Conservation (phyloP, 495 filamentous ascomycete species). For the Jackrogersella minutella region DNA sequence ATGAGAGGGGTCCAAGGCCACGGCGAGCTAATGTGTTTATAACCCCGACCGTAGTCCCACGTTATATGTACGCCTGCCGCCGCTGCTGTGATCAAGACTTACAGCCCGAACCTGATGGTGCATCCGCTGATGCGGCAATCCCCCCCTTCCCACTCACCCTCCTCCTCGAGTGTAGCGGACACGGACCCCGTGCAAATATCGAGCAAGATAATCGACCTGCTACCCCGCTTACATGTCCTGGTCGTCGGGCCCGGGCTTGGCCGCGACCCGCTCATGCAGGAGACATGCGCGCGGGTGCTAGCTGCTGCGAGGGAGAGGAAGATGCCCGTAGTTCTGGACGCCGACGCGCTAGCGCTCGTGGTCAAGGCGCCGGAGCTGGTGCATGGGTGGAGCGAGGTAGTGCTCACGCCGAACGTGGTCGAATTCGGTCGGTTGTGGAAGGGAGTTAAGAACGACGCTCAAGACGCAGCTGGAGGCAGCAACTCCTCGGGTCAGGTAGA, state of each 20-base stretch:
- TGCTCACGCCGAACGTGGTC: constrained; percentile 92
- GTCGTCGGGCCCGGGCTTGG: constrained; percentile 95
- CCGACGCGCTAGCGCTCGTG: constrained; percentile 84
- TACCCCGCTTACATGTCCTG: constrained; percentile 86
- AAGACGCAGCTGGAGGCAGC: constrained; percentile 51
- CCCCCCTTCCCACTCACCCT: constrained; percentile 47
- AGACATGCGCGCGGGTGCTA: constrained; percentile 82
- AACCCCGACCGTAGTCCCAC: constrained; percentile 72
- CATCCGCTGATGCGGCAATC: constrained; percentile 92
- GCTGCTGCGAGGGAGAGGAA: constrained; percentile 74
- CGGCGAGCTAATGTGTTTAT: not conserved
- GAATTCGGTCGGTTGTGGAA: constrained; percentile 87
- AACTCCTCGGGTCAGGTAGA: constrained; percentile 67
- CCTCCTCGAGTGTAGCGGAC: constrained; percentile 46
- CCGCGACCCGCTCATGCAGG: constrained; percentile 87
- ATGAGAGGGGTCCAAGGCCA: not conserved
- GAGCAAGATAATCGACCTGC: constrained; percentile 76
- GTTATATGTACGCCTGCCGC: constrained; percentile 94
- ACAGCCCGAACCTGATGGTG: constrained; percentile 98
- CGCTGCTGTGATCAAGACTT: constrained; percentile 90
- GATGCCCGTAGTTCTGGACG: constrained; percentile 89
- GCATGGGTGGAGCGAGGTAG: constrained; percentile 80
- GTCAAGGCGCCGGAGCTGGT: constrained; percentile 79
- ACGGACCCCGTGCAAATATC: constrained; percentile 66
- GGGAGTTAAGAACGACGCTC: constrained; percentile 63